Evolutionary conservation across 78 protist species (phyloP), one percentile per base, ranked within the genome.

Genomic region (Dictyostelium firmibasis): DNA sequence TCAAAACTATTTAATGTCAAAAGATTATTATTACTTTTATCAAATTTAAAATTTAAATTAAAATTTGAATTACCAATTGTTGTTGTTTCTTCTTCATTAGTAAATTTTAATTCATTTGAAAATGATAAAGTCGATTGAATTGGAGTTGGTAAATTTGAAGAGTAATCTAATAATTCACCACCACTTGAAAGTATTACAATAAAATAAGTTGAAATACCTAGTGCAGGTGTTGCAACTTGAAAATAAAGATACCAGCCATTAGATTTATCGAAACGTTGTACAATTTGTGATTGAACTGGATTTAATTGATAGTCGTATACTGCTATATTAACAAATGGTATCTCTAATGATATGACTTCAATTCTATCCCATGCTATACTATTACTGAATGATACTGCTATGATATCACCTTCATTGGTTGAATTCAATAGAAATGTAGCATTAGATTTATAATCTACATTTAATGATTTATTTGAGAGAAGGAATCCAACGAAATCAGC

Each of bases 181-280:
- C 33, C 11, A 16, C 7, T 72, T n/a, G 70, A 70, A 3, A 81
- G 14, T 31, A 57, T 10, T 16, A 69, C 36, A 29, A 93, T 85
- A 31, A 93, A 93, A 78, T 93, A 93, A 5, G 91, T 85, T 29
- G 85, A 81, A 0, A 82, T 86, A 62, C 96, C 96, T 53, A 93
- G 16, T 25, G 96, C 92, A 3, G 92, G 86, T 20, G 82, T 79
- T 25, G 35, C 29, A 2, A 74, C 96, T 23, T 70, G 53, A 9
- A 85, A 93, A 74, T 81, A 93, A 2, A 93, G 43, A 35, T 57
- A 57, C 93, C 87, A 93, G 43, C 36, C 20, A 23, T 72, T 76
- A 20, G 23, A 35, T 31, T 72, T 43, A 62, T 84, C 96, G 2
- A 85, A 5, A 33, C 83, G 44, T 41, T 85, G 86, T 31, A 93